Evolutionary conservation across 768 basidiomycete genomes (phyloP).

Genomic region (Rhizopogon vinicolor): DNA sequence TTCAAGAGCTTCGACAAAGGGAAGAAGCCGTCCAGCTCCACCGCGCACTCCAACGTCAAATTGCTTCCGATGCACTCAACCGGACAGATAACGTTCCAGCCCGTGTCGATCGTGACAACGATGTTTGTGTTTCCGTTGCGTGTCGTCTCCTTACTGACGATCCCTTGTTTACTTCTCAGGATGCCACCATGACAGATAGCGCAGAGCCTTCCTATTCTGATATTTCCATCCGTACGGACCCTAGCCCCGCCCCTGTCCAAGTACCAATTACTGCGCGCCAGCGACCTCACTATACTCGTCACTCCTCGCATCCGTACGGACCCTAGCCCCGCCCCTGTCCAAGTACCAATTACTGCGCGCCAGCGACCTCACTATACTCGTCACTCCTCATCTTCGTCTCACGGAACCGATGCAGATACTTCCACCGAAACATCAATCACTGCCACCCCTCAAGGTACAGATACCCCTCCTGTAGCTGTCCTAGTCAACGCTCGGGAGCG

Average conservation of each 20-base stretch:
- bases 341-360: slow-evolving; percentile 15
- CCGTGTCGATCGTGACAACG: slow-evolving; percentile 12
- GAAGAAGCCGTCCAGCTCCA: slow-evolving; percentile 57
- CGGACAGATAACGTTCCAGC: slow-evolving; percentile 7
- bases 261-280: slow-evolving; percentile 16
- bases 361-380: slow-evolving; percentile 14
- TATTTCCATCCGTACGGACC: slow-evolving; percentile 17
- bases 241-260: slow-evolving; percentile 12
- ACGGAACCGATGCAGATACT: slow-evolving; percentile 54
- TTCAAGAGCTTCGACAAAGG: slow-evolving; percentile 50
- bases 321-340: slow-evolving; percentile 12
- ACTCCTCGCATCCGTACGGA: slow-evolving; percentile 18
- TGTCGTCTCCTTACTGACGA: neutral
- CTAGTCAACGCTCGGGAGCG: slow-evolving; percentile 60
- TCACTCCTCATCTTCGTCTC: slow-evolving; percentile 19
- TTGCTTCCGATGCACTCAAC: slow-evolving; percentile 29
- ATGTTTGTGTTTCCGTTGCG: slow-evolving; percentile 13
- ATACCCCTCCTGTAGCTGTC: slow-evolving; percentile 59
- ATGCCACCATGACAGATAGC: slow-evolving; percentile 29
- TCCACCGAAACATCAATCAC: slow-evolving; percentile 59
- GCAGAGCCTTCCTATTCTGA: slow-evolving; percentile 14
- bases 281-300: slow-evolving; percentile 12
- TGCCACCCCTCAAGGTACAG: slow-evolving; percentile 53
- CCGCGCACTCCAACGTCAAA: slow-evolving; percentile 52
- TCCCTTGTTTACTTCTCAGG: slow-evolving; percentile 15